These are phyloP conservation scores for Inonotus obliquus DNA, from an alignment of 1,284 basidiomycete genomes.

Conservation along the genomic window DNA sequence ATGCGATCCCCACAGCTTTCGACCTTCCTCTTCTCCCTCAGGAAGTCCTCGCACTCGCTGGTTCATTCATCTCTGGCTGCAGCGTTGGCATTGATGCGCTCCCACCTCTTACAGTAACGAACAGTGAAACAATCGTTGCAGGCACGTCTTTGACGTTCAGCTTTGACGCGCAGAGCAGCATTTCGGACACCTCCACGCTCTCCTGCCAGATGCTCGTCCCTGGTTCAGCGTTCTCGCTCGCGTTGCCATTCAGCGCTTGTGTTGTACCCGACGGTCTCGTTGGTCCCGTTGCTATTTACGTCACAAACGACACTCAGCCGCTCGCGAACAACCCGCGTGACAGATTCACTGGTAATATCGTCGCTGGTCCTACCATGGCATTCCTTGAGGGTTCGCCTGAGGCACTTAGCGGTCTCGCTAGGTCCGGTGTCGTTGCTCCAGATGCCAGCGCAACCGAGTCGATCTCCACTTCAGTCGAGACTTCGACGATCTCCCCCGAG, in stretches of 20 bases:
- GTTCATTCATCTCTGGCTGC: slow-evolving; percentile 69
- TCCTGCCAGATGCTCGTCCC: slow-evolving; percentile 78
- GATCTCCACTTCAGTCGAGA: slow-evolving; percentile 14
- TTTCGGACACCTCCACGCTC: slow-evolving; percentile 41
- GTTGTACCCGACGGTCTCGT: slow-evolving; percentile 59
- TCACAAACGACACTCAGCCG: slow-evolving; percentile 62
- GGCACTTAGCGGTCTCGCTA: slow-evolving; percentile 43
- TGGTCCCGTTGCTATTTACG: slow-evolving; percentile 68
- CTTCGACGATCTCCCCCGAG: slow-evolving; percentile 40
- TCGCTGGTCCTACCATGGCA: slow-evolving; percentile 68
- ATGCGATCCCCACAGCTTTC: slow-evolving; percentile 61
- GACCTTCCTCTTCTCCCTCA: slow-evolving; percentile 65
- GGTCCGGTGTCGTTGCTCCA: slow-evolving; percentile 25
- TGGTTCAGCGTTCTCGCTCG: slow-evolving; percentile 49
- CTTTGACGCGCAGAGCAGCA: slow-evolving; percentile 51
- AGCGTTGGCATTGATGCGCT: slow-evolving; percentile 61
- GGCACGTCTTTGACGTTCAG: slow-evolving; percentile 63
- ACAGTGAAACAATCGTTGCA: slow-evolving; percentile 46
- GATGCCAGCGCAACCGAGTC: slow-evolving; percentile 18
- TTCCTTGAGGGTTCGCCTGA: slow-evolving; percentile 61
- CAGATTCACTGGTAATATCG: slow-evolving; percentile 51
- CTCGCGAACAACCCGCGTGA: slow-evolving; percentile 59
- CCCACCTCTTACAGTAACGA: slow-evolving; percentile 57
- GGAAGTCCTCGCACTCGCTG: slow-evolving; percentile 72
- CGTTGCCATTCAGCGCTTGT: slow-evolving; percentile 56